These are phyloP conservation scores for Arbutus unedo DNA, from an alignment of 148 eudicot genomes.

Conservation along the genomic window DNA sequence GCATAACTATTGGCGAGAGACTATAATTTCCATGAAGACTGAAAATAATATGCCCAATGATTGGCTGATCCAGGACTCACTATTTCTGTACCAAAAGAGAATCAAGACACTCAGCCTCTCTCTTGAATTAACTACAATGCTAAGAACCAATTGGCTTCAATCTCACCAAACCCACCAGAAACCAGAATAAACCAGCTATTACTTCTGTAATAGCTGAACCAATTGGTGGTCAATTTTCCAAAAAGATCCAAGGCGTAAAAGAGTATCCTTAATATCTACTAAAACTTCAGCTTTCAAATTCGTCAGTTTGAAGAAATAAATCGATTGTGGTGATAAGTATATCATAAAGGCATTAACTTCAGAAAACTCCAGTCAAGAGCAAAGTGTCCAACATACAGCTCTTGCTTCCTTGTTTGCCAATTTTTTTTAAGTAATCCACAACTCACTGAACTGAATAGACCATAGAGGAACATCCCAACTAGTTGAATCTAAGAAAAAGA, in stretches of 20 bases:
- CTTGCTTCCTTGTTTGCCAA: neutral
- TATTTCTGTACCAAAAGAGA: neutral
- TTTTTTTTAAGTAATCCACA: neutral
- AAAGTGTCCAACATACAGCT: neutral
- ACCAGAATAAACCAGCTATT: neutral
- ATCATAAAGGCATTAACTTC: neutral
- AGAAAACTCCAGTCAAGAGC: neutral
- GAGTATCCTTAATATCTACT: neutral
- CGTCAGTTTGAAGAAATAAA: constrained; percentile 3
- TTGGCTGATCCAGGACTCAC: neutral
- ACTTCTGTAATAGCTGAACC: neutral
- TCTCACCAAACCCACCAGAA: neutral
- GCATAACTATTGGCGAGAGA: neutral
- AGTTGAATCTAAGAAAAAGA: neutral
- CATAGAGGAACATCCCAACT: neutral
- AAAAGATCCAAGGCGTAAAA: neutral
- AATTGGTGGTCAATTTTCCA: neutral
- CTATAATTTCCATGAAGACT: neutral
- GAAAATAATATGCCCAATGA: neutral
- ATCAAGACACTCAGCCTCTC: neutral
- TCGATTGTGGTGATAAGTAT: neutral
- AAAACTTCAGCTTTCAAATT: neutral
- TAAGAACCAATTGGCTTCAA: neutral
- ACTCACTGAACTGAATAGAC: neutral
- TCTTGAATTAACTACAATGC: neutral